phyloP scores from a whole-genome alignment of 1,284 basidiomycete genomes.

The Ganoderma lucidum region DNA sequence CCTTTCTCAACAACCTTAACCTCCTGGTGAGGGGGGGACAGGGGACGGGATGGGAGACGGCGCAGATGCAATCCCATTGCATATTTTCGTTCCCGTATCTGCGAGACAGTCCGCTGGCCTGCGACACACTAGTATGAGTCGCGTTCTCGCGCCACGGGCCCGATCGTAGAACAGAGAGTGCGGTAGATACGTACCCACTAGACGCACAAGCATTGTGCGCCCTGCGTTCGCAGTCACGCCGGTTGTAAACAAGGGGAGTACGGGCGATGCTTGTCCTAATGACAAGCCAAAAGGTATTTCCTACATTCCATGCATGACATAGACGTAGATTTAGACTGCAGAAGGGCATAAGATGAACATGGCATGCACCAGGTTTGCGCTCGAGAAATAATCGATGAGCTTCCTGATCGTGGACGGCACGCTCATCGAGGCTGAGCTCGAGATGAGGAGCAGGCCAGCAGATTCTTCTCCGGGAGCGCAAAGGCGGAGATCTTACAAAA shows the following conservation, averaged over 20 bases:
- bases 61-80: too few relatives aligned
- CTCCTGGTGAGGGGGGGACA: too few relatives aligned
- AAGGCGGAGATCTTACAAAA: slow-evolving; percentile 80
- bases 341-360: slow-evolving; percentile 9
- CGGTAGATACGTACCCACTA: too few relatives aligned
- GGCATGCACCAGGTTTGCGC: slow-evolving; percentile 67
- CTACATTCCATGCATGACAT: slow-evolving; percentile 46
- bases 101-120: too few relatives aligned
- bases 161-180: too few relatives aligned
- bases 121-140: too few relatives aligned
- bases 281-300: slow-evolving; percentile 81
- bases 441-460: slow-evolving; percentile 74
- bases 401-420: slow-evolving; percentile 92
- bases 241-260: slow-evolving; percentile 85
- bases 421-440: slow-evolving; percentile 87
- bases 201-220: too few relatives aligned
- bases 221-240: slow-evolving; percentile 92
- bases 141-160: too few relatives aligned
- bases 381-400: slow-evolving; percentile 91
- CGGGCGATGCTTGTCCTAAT: slow-evolving; percentile 80
- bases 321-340: slow-evolving; percentile 11
- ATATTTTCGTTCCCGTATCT: too few relatives aligned
- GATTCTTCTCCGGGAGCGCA: slow-evolving; percentile 81
- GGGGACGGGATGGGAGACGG: too few relatives aligned
- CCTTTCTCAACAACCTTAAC: too few relatives aligned